Conservation (phyloP, 306 rosid species). For the Psophocarpus tetragonolobus region DNA sequence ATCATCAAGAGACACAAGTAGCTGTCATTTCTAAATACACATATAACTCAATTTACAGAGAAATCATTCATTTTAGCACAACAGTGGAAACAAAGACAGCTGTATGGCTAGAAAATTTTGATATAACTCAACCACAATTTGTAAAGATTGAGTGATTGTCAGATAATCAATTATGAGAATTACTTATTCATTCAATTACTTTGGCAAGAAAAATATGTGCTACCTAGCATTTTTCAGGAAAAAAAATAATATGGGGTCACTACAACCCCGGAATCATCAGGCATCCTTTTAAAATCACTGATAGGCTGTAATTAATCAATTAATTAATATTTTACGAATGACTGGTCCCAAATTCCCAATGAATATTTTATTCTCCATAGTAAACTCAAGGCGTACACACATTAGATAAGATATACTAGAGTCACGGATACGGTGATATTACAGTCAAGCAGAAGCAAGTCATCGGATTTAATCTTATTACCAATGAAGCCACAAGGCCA, state of each 20-base stretch:
- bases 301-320: neutral
- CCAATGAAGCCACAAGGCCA: slow-evolving; percentile 28
- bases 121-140: neutral
- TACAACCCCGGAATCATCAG: neutral
- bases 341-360: neutral
- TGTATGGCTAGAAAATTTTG: neutral
- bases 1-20: neutral
- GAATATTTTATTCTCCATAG: neutral
- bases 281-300: neutral
- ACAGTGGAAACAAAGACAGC: neutral
- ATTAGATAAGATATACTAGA: slow-evolving; percentile 7
- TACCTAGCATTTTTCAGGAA: neutral
- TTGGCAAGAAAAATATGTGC: neutral
- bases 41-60: neutral
- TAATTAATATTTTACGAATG: neutral
- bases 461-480: slow-evolving; percentile 19
- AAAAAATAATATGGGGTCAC: neutral
- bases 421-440: slow-evolving; percentile 2
- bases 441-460: slow-evolving; percentile 7
- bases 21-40: neutral
- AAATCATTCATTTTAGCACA: neutral
- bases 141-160: neutral
- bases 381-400: slow-evolving; percentile 14
- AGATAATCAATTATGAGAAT: neutral
- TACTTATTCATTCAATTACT: neutral